Evolutionary conservation across 352 stramenopile genomes (phyloP), one percentile per base, ranked within the genome.

Genomic region (Peronospora farinosa): DNA sequence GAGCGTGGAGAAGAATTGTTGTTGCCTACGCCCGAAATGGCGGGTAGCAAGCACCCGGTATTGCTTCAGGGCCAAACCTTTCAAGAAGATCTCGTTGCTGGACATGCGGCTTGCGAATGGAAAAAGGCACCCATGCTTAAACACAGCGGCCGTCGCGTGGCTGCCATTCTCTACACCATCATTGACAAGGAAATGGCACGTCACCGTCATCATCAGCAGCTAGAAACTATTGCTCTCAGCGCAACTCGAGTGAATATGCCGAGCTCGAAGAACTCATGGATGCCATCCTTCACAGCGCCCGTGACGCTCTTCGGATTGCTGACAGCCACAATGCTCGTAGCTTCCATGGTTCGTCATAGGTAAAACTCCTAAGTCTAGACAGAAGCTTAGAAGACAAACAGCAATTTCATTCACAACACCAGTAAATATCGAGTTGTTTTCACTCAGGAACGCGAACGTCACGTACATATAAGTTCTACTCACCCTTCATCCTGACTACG

Each of bases 111-210:
- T 21, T 66, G 63, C 10, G 79, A 93, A 44, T 93, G 82, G 82
- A 72, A 91, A 41, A 93, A 93, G 46, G 59, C 76, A 23, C 72
- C 67, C 3, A 93, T 93, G 82, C 86, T 93, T 60, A 89, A 90
- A 47, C 82, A 93, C 61, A 83, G 72, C 43, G 82, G 79, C 13
- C 71, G 76, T 46, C 79, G 81, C 40, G 78, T 93, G 17, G 67
- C 78, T 25, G 72, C 68, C 6, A 93, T 93, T 66, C 70, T 93
- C 41, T 93, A 93, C 41, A 78, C 72, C 19, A 88, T 93, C 56
- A 93, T 93, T 28, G 82, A 91, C 50, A 74, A 88, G 45, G 82
- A 93, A 54, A 74, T 93, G 46, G 74, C 79, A 37, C 54, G 54
- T 12, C 61, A 72, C 19, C 58, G 63, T 43, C 57, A 70, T 35